These are phyloP conservation scores for Nectriaceae sp. DNA, from an alignment of 2,329 filamentous ascomycete genomes.

Conservation along the genomic window DNA sequence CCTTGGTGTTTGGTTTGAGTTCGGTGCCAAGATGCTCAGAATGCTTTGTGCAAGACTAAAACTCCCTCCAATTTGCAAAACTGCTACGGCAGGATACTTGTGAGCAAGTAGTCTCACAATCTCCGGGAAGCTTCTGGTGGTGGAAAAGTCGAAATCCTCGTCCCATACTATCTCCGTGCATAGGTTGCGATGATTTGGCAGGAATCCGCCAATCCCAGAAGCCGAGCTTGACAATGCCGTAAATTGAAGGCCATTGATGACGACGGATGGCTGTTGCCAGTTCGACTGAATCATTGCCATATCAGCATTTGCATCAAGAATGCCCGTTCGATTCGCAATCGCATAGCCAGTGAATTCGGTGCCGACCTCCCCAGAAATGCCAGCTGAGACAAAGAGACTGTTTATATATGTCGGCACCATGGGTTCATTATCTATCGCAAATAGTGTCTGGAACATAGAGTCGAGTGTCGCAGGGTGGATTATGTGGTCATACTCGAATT, in stretches of 20 bases:
- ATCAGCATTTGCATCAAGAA: conserved; percentile 42
- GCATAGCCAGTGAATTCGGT: conserved; percentile 44
- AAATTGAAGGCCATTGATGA: conserved; percentile 48
- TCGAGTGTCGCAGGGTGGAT: conserved; percentile 62
- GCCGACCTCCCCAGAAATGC: conserved; percentile 34
- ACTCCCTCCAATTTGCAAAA: conserved; percentile 42
- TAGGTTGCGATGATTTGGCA: conserved; percentile 51
- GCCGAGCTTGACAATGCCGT: conserved; percentile 35
- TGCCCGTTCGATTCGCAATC: conserved; percentile 35
- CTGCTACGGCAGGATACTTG: conserved; percentile 39
- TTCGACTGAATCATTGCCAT: conserved; percentile 44
- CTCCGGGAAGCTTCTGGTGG: conserved; percentile 20
- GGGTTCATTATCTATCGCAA: conserved; percentile 45
- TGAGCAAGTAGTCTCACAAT: conserved; percentile 38
- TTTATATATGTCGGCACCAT: conserved; percentile 53
- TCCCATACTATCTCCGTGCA: conserved; percentile 53
- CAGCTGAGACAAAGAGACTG: conserved; percentile 48
- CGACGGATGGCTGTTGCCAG: conserved; percentile 37
- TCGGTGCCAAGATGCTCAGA: conserved; percentile 28
- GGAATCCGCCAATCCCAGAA: conserved; percentile 35
- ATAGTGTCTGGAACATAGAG: conserved; percentile 54
- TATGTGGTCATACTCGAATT: conserved; percentile 55
- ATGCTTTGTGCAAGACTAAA: conserved; percentile 19
- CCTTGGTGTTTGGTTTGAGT: conserved; percentile 28
- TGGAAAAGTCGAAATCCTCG: conserved; percentile 34